These are phyloP conservation scores for Trifolium subterraneum DNA, from an alignment of 306 rosid genomes.

Conservation along the genomic window DNA sequence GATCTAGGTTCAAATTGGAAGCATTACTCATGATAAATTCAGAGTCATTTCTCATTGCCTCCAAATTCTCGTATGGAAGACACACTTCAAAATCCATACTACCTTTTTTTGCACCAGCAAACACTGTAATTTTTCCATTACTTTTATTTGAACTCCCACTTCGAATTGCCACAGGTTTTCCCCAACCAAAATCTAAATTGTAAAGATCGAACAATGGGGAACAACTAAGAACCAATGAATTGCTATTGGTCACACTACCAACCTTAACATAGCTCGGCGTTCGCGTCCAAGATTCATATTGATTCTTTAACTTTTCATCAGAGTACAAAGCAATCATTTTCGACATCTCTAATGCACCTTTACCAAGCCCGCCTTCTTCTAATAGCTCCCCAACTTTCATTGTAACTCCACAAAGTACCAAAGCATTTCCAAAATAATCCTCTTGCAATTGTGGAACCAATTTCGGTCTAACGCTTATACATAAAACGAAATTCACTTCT, in stretches of 20 bases:
- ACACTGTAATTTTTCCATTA: not conserved
- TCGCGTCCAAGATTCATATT: too few relatives aligned
- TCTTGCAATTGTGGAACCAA: not conserved
- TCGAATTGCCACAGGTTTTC: too few relatives aligned
- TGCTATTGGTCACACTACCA: too few relatives aligned
- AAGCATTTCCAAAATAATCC: not conserved
- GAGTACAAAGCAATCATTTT: not conserved
- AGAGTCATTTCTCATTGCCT: not conserved
- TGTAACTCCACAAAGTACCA: not conserved
- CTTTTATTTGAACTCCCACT: too few relatives aligned
- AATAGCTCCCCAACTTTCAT: not conserved
- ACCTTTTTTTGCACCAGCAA: not conserved
- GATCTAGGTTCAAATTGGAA: too few relatives aligned
- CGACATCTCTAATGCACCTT: not conserved
- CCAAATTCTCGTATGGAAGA: not conserved
- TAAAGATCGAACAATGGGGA: too few relatives aligned
- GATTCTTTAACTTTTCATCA: too few relatives aligned
- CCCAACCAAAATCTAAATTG: too few relatives aligned
- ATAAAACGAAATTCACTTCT: not conserved
- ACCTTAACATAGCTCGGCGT: too few relatives aligned
- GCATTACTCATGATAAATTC: not conserved
- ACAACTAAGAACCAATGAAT: too few relatives aligned
- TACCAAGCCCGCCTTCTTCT: not conserved
- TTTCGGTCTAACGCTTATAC: not conserved
- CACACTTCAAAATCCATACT: not conserved